Conservation (phyloP, 768 basidiomycete species). For the Psilocybe cubensis region DNA sequence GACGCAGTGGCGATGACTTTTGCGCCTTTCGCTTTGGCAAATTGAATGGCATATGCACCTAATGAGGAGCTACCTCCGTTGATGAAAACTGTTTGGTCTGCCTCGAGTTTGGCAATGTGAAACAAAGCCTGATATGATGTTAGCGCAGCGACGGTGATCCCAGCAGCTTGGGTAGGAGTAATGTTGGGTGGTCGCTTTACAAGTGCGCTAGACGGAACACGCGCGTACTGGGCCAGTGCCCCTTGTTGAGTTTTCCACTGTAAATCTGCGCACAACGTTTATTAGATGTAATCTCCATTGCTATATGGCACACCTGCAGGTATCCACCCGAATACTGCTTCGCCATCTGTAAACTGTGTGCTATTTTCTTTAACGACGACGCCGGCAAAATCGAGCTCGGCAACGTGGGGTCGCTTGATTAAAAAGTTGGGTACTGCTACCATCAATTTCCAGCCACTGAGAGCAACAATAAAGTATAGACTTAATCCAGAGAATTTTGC, state of each 20-base stretch:
- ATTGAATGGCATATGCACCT: slow-evolving; percentile 71
- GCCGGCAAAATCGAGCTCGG: slow-evolving; percentile 69
- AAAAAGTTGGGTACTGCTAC: slow-evolving; percentile 47
- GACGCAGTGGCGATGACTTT: slow-evolving; percentile 65
- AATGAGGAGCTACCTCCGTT: slow-evolving; percentile 74
- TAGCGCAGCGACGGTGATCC: slow-evolving; percentile 56
- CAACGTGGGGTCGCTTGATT: slow-evolving; percentile 48
- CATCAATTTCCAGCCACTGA: slow-evolving; percentile 66
- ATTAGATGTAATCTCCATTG: neutral
- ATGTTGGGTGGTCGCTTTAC: slow-evolving; percentile 51
- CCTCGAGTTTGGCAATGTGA: slow-evolving; percentile 49
- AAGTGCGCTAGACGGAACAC: slow-evolving; percentile 45
- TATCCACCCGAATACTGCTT: slow-evolving; percentile 64
- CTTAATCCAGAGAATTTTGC: neutral
- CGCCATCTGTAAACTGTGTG: slow-evolving; percentile 57
- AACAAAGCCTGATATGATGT: slow-evolving; percentile 65
- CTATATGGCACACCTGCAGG: slow-evolving; percentile 17
- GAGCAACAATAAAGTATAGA: neutral
- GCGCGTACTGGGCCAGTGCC: slow-evolving; percentile 58
- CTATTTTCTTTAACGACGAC: slow-evolving; percentile 57
- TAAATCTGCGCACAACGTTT: slow-evolving; percentile 17
- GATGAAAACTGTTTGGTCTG: slow-evolving; percentile 64
- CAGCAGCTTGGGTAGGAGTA: slow-evolving; percentile 60
- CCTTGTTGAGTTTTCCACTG: slow-evolving; percentile 50
- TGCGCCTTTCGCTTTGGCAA: slow-evolving; percentile 68